Conservation (phyloP, 2,329 filamentous ascomycete species). For the Colletotrichum zoysiae region DNA sequence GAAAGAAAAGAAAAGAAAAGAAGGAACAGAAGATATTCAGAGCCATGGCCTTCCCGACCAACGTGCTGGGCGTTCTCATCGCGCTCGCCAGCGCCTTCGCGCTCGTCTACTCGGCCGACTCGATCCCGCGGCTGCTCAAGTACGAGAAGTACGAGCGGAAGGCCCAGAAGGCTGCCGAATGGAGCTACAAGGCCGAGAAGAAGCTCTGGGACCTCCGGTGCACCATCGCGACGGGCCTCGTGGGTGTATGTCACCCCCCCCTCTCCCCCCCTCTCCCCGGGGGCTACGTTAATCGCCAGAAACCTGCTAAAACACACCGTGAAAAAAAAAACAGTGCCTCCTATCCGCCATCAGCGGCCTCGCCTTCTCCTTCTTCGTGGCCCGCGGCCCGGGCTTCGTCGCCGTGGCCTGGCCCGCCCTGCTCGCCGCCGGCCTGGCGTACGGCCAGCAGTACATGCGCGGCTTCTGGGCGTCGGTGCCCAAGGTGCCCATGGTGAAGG, state of each 20-base stretch:
- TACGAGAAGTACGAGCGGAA: slow-evolving; percentile 49
- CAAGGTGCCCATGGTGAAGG: slow-evolving; percentile 48
- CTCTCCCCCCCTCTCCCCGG: background rate
- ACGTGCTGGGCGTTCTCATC: slow-evolving; percentile 39
- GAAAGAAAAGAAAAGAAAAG: background rate
- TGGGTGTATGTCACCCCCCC: slow-evolving; percentile 42
- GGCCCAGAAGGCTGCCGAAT: slow-evolving; percentile 48
- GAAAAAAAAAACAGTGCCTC: slow-evolving; percentile 38
- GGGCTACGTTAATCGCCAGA: background rate
- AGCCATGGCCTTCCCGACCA: slow-evolving; percentile 41
- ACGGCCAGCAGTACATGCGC: slow-evolving; percentile 46
- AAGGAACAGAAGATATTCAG: background rate
- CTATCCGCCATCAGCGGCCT: slow-evolving; percentile 43
- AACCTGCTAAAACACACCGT: background rate
- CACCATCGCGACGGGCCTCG: slow-evolving; percentile 48
- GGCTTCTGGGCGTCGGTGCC: slow-evolving; percentile 47
- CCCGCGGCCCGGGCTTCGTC: slow-evolving; percentile 33
- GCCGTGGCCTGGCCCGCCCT: slow-evolving; percentile 43
- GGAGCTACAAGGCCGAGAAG: slow-evolving; percentile 47
- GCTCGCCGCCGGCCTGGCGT: slow-evolving; percentile 40
- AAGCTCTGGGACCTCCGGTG: slow-evolving; percentile 47
- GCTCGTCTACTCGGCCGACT: slow-evolving; percentile 44
- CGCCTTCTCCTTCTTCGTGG: slow-evolving; percentile 38
- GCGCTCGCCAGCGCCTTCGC: slow-evolving; percentile 45
- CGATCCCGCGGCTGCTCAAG: slow-evolving; percentile 47